phyloP scores from a whole-genome alignment of 352 stramenopile genomes.

The Globisporangium radiosum region DNA sequence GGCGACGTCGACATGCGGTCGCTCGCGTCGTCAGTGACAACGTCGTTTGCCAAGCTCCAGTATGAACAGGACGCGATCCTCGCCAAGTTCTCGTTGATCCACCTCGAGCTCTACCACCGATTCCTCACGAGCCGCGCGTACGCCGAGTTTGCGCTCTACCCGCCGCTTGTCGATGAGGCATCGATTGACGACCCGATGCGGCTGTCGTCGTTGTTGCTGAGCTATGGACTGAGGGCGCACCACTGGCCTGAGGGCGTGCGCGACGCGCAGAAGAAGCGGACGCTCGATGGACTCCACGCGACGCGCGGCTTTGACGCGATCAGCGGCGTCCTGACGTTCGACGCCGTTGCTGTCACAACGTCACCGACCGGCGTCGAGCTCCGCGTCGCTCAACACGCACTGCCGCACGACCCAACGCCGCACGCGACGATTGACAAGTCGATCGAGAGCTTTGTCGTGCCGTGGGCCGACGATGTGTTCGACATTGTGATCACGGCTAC shows the following conservation, averaged over 20 bases:
- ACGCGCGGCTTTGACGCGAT: slow-evolving; percentile 69
- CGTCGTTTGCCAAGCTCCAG: slow-evolving; percentile 55
- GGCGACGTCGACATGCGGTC: slow-evolving; percentile 69
- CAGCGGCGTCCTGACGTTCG: slow-evolving; percentile 69
- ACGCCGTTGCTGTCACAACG: slow-evolving; percentile 33
- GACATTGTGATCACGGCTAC: slow-evolving; percentile 35
- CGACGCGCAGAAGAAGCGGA: slow-evolving; percentile 49
- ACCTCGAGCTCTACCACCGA: slow-evolving; percentile 79
- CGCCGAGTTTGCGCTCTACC: slow-evolving; percentile 80
- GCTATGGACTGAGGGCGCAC: slow-evolving; percentile 78
- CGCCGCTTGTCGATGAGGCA: slow-evolving; percentile 40
- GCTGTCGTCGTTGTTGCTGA: slow-evolving; percentile 62
- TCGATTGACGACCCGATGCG: slow-evolving; percentile 69
- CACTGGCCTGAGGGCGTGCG: slow-evolving; percentile 59
- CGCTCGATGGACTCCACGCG: slow-evolving; percentile 58
- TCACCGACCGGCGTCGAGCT: slow-evolving; percentile 28
- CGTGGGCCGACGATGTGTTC: slow-evolving; percentile 41
- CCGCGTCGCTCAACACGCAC: slow-evolving; percentile 38
- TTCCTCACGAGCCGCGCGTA: slow-evolving; percentile 82
- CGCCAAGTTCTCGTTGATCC: slow-evolving; percentile 80
- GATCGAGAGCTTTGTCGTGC: slow-evolving; percentile 67
- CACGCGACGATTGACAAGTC: slow-evolving; percentile 47
- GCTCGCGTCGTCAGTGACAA: slow-evolving; percentile 60
- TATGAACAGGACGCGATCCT: slow-evolving; percentile 80
- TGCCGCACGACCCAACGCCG: slow-evolving; percentile 40